phyloP scores from a whole-genome alignment of 106 monocot genomes.

The Apostasia ramifera region DNA sequence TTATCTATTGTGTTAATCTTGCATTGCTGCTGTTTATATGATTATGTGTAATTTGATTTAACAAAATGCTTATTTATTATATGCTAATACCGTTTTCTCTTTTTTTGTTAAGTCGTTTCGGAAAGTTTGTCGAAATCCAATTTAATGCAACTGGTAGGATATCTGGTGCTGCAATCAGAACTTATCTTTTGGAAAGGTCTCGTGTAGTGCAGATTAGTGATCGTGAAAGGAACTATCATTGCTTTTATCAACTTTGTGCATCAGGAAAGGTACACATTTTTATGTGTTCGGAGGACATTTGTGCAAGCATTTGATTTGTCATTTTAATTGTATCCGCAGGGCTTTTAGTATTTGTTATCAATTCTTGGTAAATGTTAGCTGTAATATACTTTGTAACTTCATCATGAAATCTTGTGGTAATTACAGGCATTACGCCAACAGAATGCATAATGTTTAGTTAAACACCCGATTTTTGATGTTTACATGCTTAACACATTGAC shows the following conservation, averaged over 20 bases:
- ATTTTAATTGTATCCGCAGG: neutral
- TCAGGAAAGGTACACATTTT: slow-evolving; percentile 53
- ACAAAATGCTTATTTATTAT: neutral
- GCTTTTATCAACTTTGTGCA: slow-evolving; percentile 92
- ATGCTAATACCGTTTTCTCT: slow-evolving; percentile 1
- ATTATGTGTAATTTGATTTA: neutral
- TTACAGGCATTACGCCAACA: no score
- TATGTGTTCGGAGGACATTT: neutral
- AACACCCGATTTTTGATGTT: no score
- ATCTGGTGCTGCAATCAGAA: slow-evolving; percentile 93
- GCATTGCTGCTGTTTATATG: neutral
- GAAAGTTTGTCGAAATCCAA: slow-evolving; percentile 94
- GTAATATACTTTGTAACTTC: no score
- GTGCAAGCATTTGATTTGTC: neutral
- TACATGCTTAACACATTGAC: no score
- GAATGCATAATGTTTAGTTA: no score
- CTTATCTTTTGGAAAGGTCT: slow-evolving; percentile 87
- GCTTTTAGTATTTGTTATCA: neutral
- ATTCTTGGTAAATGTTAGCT: no score
- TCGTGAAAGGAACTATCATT: slow-evolving; percentile 84
- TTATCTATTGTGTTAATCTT: neutral
- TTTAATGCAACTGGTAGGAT: slow-evolving; percentile 81
- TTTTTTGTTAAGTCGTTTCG: slow-evolving; percentile 66
- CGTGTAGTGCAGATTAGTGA: slow-evolving; percentile 80
- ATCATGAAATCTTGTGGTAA: no score